These are phyloP conservation scores for Schizonepeta tenuifolia DNA, from an alignment of 257 asterid species.

Conservation along the genomic window DNA sequence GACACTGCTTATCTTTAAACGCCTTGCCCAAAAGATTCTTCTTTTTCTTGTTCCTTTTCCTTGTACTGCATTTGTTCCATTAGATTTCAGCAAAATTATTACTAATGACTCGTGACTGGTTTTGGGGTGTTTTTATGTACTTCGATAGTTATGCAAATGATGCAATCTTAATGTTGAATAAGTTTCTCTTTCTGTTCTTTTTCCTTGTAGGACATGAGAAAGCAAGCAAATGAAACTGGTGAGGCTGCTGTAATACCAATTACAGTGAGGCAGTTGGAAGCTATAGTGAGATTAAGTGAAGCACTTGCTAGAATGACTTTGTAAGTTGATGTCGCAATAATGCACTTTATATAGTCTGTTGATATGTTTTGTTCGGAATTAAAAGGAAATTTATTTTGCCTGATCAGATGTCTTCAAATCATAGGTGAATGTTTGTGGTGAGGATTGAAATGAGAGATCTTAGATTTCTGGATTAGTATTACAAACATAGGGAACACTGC, in stretches of 20 bases:
- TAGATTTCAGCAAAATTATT: neutral
- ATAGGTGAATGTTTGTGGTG: too few species aligned
- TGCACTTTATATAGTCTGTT: neutral
- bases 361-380: neutral
- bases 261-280: constrained; percentile 99
- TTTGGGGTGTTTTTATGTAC: neutral
- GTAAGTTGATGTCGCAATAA: constrained; percentile 55
- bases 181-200: constrained; percentile 26
- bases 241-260: constrained; percentile 90
- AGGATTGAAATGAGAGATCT: too few species aligned
- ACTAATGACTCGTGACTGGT: neutral
- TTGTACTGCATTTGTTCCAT: neutral
- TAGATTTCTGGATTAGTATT: too few species aligned
- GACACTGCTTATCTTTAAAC: neutral
- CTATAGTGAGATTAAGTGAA: constrained; percentile 94
- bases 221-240: constrained; percentile 93
- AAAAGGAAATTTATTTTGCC: neutral
- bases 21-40: neutral
- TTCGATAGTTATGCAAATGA: constrained; percentile 12
- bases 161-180: neutral
- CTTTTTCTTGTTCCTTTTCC: neutral
- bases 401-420: too few species aligned
- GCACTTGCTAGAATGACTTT: constrained; percentile 91
- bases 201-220: constrained; percentile 75
- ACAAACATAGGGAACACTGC: neutral